Conservation (phyloP, 1,284 basidiomycete genomes). For the Trichosporon ovoides region DNA sequence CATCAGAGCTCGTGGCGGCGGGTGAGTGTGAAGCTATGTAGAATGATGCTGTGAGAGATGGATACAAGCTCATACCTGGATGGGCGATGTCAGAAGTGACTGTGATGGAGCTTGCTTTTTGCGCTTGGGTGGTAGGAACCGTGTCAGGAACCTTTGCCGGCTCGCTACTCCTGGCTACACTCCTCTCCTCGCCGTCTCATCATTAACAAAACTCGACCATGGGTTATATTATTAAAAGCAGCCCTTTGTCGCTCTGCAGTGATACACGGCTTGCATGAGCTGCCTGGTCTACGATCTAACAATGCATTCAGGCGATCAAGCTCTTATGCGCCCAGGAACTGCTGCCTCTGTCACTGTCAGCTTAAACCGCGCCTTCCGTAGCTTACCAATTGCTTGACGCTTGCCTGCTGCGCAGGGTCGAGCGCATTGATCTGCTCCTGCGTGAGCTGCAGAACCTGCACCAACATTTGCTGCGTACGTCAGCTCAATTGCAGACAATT, state of each 20-base stretch:
- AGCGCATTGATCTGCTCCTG: constrained; percentile 81
- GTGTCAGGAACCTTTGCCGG: too few species aligned
- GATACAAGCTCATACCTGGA: too few species aligned
- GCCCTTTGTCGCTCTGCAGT: not conserved
- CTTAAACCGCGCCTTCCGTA: not conserved
- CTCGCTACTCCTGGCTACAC: too few species aligned
- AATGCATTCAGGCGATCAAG: not conserved
- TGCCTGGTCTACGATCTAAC: not conserved
- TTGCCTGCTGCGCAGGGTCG: constrained; percentile 72
- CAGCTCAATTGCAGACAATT: not conserved
- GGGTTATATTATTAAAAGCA: too few species aligned
- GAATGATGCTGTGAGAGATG: too few species aligned
- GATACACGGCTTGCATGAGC: not conserved
- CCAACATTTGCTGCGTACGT: constrained; percentile 63
- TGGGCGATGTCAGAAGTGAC: too few species aligned
- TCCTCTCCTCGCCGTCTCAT: too few species aligned
- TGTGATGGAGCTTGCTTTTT: too few species aligned
- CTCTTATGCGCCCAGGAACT: constrained; percentile 37
- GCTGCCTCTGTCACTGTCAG: constrained; percentile 34
- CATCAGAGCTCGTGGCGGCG: too few species aligned
- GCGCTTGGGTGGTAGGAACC: too few species aligned
- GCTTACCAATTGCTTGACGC: constrained; percentile 78
- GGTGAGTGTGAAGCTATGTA: too few species aligned
- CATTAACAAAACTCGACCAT: too few species aligned
- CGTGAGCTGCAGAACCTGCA: constrained; percentile 80